Evolutionary conservation across 352 stramenopile species (phyloP), one percentile per base, ranked within the genome.

Genomic region (Blastocystis sp.): DNA sequence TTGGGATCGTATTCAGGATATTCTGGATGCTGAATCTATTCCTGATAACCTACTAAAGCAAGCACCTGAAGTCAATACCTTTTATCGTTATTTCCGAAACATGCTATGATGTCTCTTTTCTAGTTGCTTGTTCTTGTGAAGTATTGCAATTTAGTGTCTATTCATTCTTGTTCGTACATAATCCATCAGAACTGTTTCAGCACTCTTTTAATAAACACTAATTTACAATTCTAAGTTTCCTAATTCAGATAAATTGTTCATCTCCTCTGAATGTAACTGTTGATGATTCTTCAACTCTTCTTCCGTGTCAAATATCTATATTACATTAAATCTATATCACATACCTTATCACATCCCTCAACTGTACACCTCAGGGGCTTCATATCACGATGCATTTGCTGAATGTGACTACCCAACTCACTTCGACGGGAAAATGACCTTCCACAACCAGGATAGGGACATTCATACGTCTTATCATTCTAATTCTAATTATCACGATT

Each of bases 11-110:
- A 83, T 83, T 37, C 71, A 83, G 35, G 4, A 32, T n/a, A 83
- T 83, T 14, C 27, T 83, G 4, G 71, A 83, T 42, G 27, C 46
- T 11, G 71, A 83, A 21, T 49, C 16, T 5, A 66, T 66, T 42
- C 29, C 71, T 19, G 46, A 65, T 1, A 49, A 83, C 11, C 27
- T 63, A 11, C 46, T 83, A 42, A 61, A 43, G 27, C 43, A 61
- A 16, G 66, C 51, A 29, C 71, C 71, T n/a, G 71, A 83, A 49
- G 71, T 83, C 0, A 42, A 66, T 37, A 83, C 71, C 14, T 66
- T 83, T 35, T 19, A 49, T 32, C 49, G 71, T 12, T 83, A 65
- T 66, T 83, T 83, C 71, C 71, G 71, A 16, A 59, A 83, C 42
- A 83, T 83, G 29, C 27, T 83, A 29, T 83, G 61, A 61, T 39